Evolutionary conservation across 2,329 filamentous ascomycete species (phyloP).

Genomic region (Penicillium verrucosum): DNA sequence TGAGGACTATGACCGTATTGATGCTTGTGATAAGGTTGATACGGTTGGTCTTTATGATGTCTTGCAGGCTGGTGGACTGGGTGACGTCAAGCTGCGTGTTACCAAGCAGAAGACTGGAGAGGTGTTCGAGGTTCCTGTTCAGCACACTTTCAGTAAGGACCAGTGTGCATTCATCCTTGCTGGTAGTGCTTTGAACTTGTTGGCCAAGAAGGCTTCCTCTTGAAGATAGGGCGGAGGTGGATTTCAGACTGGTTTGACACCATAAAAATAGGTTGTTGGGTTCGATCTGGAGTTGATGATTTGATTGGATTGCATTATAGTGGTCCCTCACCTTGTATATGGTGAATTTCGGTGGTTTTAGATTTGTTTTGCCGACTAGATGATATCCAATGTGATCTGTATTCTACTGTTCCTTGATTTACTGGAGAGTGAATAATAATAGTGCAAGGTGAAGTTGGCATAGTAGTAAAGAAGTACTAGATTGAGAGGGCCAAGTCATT

Average conservation of each 20-base stretch:
- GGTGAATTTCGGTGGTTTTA: slow-evolving; percentile 9
- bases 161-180: slow-evolving; percentile 91
- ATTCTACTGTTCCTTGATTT: slow-evolving; percentile 16
- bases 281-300: slow-evolving; percentile 21
- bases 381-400: slow-evolving; percentile 31
- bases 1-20: slow-evolving; percentile 59
- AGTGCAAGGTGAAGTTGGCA: neutral
- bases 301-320: slow-evolving; percentile 12
- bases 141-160: slow-evolving; percentile 82
- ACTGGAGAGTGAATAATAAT: neutral
- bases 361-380: slow-evolving; percentile 21
- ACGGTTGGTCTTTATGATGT: slow-evolving; percentile 84
- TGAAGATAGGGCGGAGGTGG: neutral
- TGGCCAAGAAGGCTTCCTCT: slow-evolving; percentile 60
- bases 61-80: slow-evolving; percentile 71
- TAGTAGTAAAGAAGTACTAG: neutral
- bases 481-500: neutral
- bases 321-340: slow-evolving; percentile 14
- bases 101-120: slow-evolving; percentile 61
- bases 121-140: slow-evolving; percentile 69
- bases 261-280: slow-evolving; percentile 19
- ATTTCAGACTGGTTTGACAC: slow-evolving; percentile 5
- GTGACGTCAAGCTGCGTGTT: slow-evolving; percentile 69
- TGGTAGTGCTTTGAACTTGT: slow-evolving; percentile 85
- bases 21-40: slow-evolving; percentile 75